phyloP scores from a whole-genome alignment of 768 basidiomycete species.

The Russula dissimulans region DNA sequence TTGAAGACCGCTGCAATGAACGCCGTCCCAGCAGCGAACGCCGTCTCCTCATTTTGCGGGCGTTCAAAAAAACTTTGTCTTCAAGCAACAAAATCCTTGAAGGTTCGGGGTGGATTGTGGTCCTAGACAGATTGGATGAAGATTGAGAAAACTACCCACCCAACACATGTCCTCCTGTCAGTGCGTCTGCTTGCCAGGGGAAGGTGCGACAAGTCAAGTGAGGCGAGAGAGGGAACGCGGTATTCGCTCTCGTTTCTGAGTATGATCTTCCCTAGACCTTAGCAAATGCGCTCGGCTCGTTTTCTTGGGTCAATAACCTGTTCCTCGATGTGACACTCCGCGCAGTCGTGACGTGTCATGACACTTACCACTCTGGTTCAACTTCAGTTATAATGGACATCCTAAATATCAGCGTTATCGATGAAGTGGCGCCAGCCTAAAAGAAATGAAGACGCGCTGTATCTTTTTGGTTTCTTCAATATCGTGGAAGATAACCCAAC shows the following conservation, averaged over 20 bases:
- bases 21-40: neutral
- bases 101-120: neutral
- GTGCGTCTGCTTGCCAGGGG: neutral
- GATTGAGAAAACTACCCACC: neutral
- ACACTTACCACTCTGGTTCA: constrained; percentile 79
- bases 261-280: neutral
- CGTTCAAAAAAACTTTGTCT: neutral
- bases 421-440: neutral
- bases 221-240: neutral
- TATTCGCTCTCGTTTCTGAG: neutral
- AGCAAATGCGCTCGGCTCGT: neutral
- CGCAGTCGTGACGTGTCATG: neutral
- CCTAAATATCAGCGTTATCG: constrained; percentile 33
- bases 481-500: constrained; percentile 94
- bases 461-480: constrained; percentile 95
- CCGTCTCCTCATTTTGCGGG: neutral
- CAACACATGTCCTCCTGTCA: neutral
- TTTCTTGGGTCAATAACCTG: constrained; percentile 13
- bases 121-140: neutral
- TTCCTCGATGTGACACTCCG: neutral
- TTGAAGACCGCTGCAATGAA: neutral
- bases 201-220: neutral
- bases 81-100: neutral
- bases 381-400: constrained; percentile 91
- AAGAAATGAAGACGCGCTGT: constrained; percentile 44